Evolutionary conservation across 306 rosid species (phyloP).

Genomic region (Rosa lucieae): DNA sequence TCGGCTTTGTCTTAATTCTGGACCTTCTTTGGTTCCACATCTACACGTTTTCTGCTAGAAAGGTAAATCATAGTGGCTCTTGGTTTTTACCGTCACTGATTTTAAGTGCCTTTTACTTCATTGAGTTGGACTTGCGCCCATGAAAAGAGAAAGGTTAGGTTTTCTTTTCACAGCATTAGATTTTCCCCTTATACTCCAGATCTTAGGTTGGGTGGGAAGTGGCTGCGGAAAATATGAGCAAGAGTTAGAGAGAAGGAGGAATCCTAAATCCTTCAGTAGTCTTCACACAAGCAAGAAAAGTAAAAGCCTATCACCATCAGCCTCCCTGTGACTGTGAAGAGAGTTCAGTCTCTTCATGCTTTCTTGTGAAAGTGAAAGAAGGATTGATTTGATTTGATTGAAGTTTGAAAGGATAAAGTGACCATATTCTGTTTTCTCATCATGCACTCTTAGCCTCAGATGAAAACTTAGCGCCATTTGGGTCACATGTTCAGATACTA

Average conservation of each 20-base stretch:
- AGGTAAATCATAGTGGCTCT: not conserved
- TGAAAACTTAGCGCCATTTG: slow-evolving; percentile 25
- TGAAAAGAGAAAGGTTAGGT: not conserved
- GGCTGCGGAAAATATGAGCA: not conserved
- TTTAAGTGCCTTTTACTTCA: not conserved
- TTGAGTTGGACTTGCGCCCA: not conserved
- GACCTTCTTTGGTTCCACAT: not conserved
- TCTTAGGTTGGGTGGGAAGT: not conserved
- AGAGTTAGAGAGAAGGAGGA: not conserved
- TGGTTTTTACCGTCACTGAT: not conserved
- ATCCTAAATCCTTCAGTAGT: not conserved
- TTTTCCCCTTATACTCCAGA: too few relatives aligned
- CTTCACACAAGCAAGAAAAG: slow-evolving; percentile 18
- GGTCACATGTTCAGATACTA: slow-evolving; percentile 31
- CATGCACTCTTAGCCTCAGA: slow-evolving; percentile 32
- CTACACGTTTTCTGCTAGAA: not conserved
- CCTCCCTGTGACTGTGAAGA: not conserved
- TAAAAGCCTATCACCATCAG: slow-evolving; percentile 9
- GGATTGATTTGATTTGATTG: slow-evolving; percentile 34
- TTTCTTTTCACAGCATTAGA: too few relatives aligned
- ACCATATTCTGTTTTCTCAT: slow-evolving; percentile 33
- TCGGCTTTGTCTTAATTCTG: not conserved
- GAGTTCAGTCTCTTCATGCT: slow-evolving; percentile 37
- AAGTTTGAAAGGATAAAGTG: slow-evolving; percentile 32
- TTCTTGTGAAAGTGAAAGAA: slow-evolving; percentile 37